These are phyloP conservation scores for Turnera subulata DNA, from an alignment of 345 rosid genomes.

Conservation along the genomic window DNA sequence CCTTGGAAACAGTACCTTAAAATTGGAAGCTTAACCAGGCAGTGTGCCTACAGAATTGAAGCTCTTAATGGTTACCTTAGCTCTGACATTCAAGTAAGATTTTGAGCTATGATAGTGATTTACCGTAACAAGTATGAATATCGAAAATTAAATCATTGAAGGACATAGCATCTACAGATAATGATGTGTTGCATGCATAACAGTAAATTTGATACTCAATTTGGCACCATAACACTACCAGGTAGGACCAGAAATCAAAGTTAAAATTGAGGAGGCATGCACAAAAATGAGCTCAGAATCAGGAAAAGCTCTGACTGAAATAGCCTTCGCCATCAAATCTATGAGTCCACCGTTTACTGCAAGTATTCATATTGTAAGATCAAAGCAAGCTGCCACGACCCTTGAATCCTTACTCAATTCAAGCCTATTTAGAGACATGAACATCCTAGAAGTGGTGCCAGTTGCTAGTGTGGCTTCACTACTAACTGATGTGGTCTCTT, in stretches of 20 bases:
- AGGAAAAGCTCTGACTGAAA: constrained; percentile 46
- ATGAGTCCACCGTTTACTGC: constrained; percentile 40
- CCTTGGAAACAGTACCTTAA: constrained; percentile 73
- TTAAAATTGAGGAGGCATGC: constrained; percentile 33
- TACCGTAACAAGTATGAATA: too few relatives aligned
- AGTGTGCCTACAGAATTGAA: constrained; percentile 61
- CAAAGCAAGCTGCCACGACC: constrained; percentile 27
- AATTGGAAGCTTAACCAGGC: constrained; percentile 42
- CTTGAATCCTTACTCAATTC: constrained; percentile 42
- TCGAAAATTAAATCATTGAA: too few relatives aligned
- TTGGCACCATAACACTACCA: constrained; percentile 20
- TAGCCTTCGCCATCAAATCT: constrained; percentile 37
- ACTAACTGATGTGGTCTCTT: constrained; percentile 41
- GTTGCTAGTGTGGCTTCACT: constrained; percentile 41
- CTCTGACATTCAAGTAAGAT: constrained; percentile 35
- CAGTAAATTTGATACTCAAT: too few relatives aligned
- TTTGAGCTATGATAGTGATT: too few relatives aligned
- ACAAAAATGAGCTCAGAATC: constrained; percentile 44
- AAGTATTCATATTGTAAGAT: constrained; percentile 31
- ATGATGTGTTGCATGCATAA: too few relatives aligned
- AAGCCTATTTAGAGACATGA: constrained; percentile 35
- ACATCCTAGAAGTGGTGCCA: constrained; percentile 31
- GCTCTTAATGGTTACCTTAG: constrained; percentile 49
- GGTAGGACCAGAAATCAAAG: constrained; percentile 33
- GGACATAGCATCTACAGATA: too few relatives aligned